phyloP scores from a whole-genome alignment of 148 eudicot genomes.

The Nepenthes gracilis region DNA sequence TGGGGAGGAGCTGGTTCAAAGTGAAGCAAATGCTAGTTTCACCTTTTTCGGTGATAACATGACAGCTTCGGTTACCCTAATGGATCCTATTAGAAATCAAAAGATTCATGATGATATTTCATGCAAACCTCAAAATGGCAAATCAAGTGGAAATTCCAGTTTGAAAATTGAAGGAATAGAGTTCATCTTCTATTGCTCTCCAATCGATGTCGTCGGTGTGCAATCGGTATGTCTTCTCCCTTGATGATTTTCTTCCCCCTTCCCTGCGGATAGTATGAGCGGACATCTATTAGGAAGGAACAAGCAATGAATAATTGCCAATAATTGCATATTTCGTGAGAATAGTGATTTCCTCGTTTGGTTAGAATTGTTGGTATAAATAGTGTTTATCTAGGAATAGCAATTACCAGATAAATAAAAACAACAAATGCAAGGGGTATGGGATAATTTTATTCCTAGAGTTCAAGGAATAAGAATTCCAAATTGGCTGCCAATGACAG shows the following conservation, averaged over 20 bases:
- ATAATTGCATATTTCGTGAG: too few relatives aligned
- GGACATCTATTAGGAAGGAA: background rate
- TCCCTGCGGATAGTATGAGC: background rate
- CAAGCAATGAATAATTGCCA: too few relatives aligned
- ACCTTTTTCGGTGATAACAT: background rate
- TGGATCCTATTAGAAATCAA: background rate
- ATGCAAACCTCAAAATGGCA: background rate
- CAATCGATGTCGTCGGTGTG: slow-evolving; percentile 1
- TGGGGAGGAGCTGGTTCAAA: background rate
- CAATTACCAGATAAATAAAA: too few relatives aligned
- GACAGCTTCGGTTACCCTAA: background rate
- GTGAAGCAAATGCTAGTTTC: background rate
- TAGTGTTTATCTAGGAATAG: too few relatives aligned
- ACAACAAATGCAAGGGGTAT: too few relatives aligned
- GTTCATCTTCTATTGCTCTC: slow-evolving; percentile 3
- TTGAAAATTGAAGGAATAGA: background rate
- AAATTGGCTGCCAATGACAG: too few relatives aligned
- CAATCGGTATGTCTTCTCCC: slow-evolving; percentile 5
- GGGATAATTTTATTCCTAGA: too few relatives aligned
- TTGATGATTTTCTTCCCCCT: background rate
- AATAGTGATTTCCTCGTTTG: too few relatives aligned
- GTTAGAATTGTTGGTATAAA: too few relatives aligned
- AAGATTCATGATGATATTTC: background rate
- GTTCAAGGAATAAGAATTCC: too few relatives aligned
- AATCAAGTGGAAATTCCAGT: background rate